Percentiles rank a stretch among this genome's conserved stretches.
phyloP scores from a whole-genome alignment of 2,329 filamentous ascomycete species.

The Neocatenulostroma microsporum region DNA sequence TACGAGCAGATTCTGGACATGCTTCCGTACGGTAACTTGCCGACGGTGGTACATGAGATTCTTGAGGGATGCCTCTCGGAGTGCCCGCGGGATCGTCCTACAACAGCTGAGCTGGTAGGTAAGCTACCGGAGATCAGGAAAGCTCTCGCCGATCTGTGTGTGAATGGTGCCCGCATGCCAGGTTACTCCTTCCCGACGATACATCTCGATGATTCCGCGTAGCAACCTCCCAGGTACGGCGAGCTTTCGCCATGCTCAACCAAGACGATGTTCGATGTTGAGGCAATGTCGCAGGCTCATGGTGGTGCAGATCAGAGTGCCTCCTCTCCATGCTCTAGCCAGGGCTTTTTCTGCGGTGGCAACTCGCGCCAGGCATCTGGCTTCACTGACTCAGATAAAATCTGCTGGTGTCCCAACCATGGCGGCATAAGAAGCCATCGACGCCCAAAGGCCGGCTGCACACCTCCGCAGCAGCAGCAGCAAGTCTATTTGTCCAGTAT shows the following conservation, averaged over 20 bases:
- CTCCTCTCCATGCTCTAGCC: too few species aligned
- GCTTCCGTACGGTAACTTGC: slow-evolving; percentile 2
- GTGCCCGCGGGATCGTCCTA: background rate
- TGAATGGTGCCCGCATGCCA: slow-evolving; percentile 1
- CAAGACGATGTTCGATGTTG: too few species aligned
- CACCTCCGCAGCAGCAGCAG: too few species aligned
- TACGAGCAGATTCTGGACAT: background rate
- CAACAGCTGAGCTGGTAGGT: background rate
- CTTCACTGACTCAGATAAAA: slow-evolving; percentile 1
- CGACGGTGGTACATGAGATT: background rate
- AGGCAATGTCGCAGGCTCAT: too few species aligned
- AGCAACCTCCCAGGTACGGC: background rate
- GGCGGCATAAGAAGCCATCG: background rate
- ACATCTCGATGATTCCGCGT: background rate
- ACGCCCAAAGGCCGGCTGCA: background rate
- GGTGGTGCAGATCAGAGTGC: too few species aligned
- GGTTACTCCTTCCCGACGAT: background rate
- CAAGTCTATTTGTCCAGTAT: too few species aligned
- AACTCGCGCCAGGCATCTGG: background rate
- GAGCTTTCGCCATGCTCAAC: too few species aligned
- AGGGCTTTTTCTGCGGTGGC: background rate
- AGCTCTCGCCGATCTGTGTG: background rate
- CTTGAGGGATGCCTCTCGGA: background rate
- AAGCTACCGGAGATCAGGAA: background rate
- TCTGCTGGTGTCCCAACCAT: slow-evolving; percentile 3